Percentiles rank a stretch among this genome's conserved stretches.
Conservation (phyloP, 768 basidiomycete species). For the Naganishia kalamii region DNA sequence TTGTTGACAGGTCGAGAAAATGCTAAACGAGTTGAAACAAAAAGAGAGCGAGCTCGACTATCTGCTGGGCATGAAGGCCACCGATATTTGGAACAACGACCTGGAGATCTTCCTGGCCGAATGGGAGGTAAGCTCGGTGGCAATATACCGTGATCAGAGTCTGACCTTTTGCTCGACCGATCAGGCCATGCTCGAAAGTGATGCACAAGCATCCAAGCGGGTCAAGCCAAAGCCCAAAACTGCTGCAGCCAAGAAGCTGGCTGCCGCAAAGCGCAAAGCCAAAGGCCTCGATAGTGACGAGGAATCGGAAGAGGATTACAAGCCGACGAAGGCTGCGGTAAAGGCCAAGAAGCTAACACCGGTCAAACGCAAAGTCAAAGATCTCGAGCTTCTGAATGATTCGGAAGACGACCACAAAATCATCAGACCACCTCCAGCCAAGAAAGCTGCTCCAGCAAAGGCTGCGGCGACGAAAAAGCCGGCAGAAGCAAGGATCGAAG, state of each 20-base stretch:
- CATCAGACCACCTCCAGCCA: conserved; percentile 40
- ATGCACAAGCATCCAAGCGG: conserved; percentile 51
- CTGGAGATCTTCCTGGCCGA: conserved; percentile 72
- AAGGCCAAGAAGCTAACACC: conserved; percentile 34
- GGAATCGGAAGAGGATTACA: conserved; percentile 56
- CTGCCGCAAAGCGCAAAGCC: conserved; percentile 50
- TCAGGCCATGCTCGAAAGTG: conserved; percentile 45
- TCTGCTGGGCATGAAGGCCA: conserved; percentile 70
- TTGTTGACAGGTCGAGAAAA: conserved; percentile 65
- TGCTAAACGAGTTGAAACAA: conserved; percentile 67
- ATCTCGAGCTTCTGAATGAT: not conserved
- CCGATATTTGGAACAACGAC: conserved; percentile 82
- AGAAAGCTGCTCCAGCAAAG: conserved; percentile 50
- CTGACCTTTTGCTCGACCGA: not conserved
- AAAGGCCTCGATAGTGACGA: conserved; percentile 43
- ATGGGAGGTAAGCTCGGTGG: conserved; percentile 64
- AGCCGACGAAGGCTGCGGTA: conserved; percentile 52
- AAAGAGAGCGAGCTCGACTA: conserved; percentile 75
- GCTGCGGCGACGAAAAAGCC: conserved; percentile 37
- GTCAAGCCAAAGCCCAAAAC: conserved; percentile 54
- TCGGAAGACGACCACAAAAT: conserved; percentile 5
- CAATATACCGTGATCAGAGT: not conserved
- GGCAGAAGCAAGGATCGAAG: not conserved
- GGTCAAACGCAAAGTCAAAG: conserved; percentile 24
- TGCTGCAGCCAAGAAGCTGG: conserved; percentile 51